Evolutionary conservation across 805 yeast genomes (phyloP), one percentile per base, ranked within the genome.

Genomic region (Pichia gijzeniarum): DNA sequence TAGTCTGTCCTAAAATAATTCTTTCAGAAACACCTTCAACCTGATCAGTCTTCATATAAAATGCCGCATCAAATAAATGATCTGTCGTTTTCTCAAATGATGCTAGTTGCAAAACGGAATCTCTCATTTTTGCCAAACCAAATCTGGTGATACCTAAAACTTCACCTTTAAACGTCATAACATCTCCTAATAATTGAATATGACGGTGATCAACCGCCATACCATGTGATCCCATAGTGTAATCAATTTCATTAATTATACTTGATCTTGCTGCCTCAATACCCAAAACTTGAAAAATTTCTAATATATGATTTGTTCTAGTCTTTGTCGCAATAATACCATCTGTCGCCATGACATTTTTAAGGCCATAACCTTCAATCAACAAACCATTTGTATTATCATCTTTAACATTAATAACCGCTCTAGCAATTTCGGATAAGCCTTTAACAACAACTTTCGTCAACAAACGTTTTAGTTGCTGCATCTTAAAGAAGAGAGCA

Each of bases 171-270:
- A 87, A 93, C 0, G 98, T 88, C 99, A 93, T 93, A 41, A 93
- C 98, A 66, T 93, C 99, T 53, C 99, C 99, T 52, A 93, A 71
- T 39, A 93, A 72, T 70, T 93, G 98, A 63, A 95, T 90, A 65
- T 93, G 99, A 73, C 99, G 95, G 50, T 98, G 99, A 73, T 93
- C 99, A 41, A 93, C 97, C 64, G 95, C 87, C 99, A 93, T 93
- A 68, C 99, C 99, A 72, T 93, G 99, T 67, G 89, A 88, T 62
- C 95, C 82, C 99, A 93, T 93, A 45, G 99, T 93, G 62, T 89
- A 89, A 61, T 86, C 95, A 65, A 93, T 93, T 70, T 93, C 99
- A 52, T 80, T 80, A 61, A 93, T 85, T 62, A 93, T 93, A 55
- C 95, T 83, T 0, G 88, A 70, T 63, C 99, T 77, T 1, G 99